Percentiles rank a stretch among this genome's conserved stretches.
phyloP scores from a whole-genome alignment of 2,329 filamentous ascomycete genomes.

The Chaetomiaceae sp. region DNA sequence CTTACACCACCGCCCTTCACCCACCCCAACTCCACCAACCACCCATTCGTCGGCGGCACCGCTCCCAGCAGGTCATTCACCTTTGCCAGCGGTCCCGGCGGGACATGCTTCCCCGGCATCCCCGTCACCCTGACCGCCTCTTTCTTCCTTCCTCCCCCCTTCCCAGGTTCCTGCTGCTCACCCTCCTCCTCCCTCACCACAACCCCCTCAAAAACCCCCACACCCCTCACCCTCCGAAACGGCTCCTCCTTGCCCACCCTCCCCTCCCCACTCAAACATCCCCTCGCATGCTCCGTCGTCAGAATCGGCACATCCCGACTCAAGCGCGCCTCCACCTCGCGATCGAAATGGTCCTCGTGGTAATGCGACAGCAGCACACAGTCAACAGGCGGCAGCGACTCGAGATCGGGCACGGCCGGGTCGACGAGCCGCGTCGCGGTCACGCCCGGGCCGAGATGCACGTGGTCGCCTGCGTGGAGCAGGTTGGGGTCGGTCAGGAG shows the following conservation, averaged over 20 bases:
- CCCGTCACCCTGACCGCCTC: constrained; percentile 51
- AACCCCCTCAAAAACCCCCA: constrained; percentile 1
- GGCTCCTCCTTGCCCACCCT: constrained; percentile 11
- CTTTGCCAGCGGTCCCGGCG: constrained; percentile 32
- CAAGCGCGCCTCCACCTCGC: constrained; percentile 33
- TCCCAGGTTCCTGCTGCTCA: neutral
- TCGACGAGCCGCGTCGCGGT: constrained; percentile 48
- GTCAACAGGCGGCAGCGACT: constrained; percentile 54
- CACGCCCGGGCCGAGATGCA: constrained; percentile 60
- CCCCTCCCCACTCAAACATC: constrained; percentile 36
- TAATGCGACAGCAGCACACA: constrained; percentile 58
- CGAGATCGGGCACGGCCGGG: constrained; percentile 50
- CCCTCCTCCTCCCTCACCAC: neutral
- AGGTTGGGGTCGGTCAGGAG: constrained; percentile 59
- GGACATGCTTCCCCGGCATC: constrained; percentile 60
- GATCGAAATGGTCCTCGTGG: constrained; percentile 47
- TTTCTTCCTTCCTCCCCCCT: neutral
- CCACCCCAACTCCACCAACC: constrained; percentile 58
- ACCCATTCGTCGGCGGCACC: constrained; percentile 60
- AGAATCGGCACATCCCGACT: constrained; percentile 53
- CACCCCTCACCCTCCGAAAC: neutral
- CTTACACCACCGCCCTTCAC: neutral
- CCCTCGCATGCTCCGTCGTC: constrained; percentile 55
- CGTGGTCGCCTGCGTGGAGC: constrained; percentile 41
- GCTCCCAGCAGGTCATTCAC: constrained; percentile 36